Conservation (phyloP, 768 basidiomycete genomes). For the Suillus clintonianus region DNA sequence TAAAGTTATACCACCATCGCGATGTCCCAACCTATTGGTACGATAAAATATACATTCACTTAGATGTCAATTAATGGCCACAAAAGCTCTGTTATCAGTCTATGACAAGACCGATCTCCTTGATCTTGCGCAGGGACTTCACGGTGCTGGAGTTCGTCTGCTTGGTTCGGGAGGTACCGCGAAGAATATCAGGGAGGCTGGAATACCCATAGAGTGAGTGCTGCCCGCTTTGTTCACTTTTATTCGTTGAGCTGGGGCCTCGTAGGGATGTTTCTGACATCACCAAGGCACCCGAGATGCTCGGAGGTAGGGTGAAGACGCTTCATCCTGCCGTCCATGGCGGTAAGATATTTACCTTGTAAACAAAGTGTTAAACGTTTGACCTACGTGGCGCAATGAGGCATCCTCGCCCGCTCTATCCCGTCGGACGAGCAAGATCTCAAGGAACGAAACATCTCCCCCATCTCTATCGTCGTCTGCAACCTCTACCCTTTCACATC, state of each 20-base stretch:
- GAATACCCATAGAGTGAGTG: constrained; percentile 85
- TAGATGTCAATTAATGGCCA: constrained; percentile 6
- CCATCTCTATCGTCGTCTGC: constrained; percentile 97
- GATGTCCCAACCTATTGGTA: constrained; percentile 33
- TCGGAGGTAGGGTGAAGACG: constrained; percentile 97
- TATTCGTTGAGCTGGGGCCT: constrained; percentile 8
- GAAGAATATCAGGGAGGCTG: constrained; percentile 94
- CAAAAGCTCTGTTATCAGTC: constrained; percentile 84
- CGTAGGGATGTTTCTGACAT: constrained; percentile 93
- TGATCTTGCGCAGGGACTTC: constrained; percentile 85
- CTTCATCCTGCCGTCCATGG: constrained; percentile 98
- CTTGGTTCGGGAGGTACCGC: constrained; percentile 97
- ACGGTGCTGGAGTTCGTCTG: constrained; percentile 78
- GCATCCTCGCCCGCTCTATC: constrained; percentile 92
- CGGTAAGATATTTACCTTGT: constrained; percentile 49
- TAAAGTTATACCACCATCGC: constrained; percentile 12
- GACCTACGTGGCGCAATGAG: constrained; percentile 41
- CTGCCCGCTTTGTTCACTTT: constrained; percentile 5
- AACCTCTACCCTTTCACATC: constrained; percentile 97
- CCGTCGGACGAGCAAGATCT: constrained; percentile 90
- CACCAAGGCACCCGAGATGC: constrained; percentile 98
- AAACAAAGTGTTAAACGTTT: not conserved
- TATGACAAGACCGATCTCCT: constrained; percentile 94
- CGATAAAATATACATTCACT: constrained; percentile 2
- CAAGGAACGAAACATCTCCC: constrained; percentile 78